phyloP scores from a whole-genome alignment of 1,139 yeast genomes.

The Candida smagusa region DNA sequence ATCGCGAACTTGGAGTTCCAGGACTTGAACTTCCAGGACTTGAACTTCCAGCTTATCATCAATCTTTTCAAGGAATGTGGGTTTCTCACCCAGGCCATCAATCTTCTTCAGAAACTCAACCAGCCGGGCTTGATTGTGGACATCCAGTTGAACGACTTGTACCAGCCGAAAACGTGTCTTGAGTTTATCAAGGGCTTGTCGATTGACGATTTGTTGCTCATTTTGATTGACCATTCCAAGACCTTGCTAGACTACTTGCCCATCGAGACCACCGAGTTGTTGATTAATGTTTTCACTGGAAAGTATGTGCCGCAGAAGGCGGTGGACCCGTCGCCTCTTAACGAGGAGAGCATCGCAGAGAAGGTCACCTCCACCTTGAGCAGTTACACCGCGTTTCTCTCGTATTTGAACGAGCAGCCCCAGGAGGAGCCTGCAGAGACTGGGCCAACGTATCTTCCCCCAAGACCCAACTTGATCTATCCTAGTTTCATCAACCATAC shows the following conservation, averaged over 20 bases:
- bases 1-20: slow-evolving; percentile 42
- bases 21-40: slow-evolving; percentile 29
- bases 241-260: slow-evolving; percentile 66
- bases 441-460: slow-evolving; percentile 82
- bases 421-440: slow-evolving; percentile 4
- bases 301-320: slow-evolving; percentile 50
- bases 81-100: slow-evolving; percentile 65
- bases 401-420: slow-evolving; percentile 41
- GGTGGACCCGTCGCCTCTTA: slow-evolving; percentile 5
- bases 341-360: slow-evolving; percentile 8
- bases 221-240: slow-evolving; percentile 66
- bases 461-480: slow-evolving; percentile 83
- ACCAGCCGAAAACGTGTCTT: slow-evolving; percentile 62
- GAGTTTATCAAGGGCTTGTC: slow-evolving; percentile 66
- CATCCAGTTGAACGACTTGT: slow-evolving; percentile 65
- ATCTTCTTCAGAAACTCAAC: slow-evolving; percentile 65
- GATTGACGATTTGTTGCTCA: slow-evolving; percentile 75
- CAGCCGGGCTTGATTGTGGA: slow-evolving; percentile 78
- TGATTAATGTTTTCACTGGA: slow-evolving; percentile 89
- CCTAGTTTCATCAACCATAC: slow-evolving; percentile 83
- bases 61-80: slow-evolving; percentile 77
- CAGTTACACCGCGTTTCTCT: slow-evolving; percentile 69
- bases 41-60: slow-evolving; percentile 71
- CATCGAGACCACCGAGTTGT: slow-evolving; percentile 73
- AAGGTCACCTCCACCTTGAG: slow-evolving; percentile 36